Evolutionary conservation across 2,329 filamentous ascomycete genomes (phyloP).

Genomic region (Cryphonectria radicalis): DNA sequence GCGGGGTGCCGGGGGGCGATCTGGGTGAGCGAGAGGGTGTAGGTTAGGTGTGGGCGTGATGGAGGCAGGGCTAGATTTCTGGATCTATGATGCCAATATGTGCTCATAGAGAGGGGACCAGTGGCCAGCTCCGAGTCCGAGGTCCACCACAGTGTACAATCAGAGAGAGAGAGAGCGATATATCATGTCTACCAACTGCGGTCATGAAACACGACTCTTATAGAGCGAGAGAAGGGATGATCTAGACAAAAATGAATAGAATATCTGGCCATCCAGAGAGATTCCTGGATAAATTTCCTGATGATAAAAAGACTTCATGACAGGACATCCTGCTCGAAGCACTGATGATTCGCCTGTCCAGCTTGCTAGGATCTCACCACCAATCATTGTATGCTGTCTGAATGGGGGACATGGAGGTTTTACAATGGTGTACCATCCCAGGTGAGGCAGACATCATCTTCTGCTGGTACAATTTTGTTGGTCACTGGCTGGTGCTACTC

Average conservation of each 20-base stretch:
- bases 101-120: neutral
- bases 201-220: neutral
- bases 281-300: neutral
- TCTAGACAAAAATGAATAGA: neutral
- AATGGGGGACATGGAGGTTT: neutral
- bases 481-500: neutral
- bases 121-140: neutral
- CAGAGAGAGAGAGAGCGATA: neutral
- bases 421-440: neutral
- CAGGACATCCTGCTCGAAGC: neutral
- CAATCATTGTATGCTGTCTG: neutral
- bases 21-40: slow-evolving; percentile 77
- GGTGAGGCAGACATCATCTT: neutral
- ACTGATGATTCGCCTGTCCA: neutral
- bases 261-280: neutral
- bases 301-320: neutral
- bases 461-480: neutral
- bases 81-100: neutral
- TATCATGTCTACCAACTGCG: neutral
- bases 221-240: neutral
- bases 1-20: slow-evolving; percentile 92
- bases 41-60: neutral
- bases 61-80: neutral
- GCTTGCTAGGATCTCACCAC: neutral
- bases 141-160: neutral